Base-by-base conservation (phyloP, 768 basidiomycete species). In the Collybia sp. region DNA sequence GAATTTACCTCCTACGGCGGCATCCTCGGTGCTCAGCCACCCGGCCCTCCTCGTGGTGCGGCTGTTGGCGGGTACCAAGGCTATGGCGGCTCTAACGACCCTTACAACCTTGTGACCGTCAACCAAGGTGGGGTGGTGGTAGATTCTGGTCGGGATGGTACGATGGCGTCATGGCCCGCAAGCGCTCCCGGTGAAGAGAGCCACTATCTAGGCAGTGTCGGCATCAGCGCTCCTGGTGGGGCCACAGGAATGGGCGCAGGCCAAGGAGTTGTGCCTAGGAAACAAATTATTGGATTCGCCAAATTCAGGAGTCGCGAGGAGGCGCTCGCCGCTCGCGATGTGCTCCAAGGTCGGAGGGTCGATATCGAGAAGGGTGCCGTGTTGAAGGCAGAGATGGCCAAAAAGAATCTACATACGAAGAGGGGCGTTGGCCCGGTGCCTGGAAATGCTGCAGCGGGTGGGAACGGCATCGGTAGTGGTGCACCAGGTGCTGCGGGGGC, bases 371-470 rank as follows among this genome's bases (percentile, higher is more conserved):
- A 92, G 57, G 93, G 93, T 12, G 83, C 90, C 1, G 85, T 93
- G 2, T 65, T 99, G 33, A 98, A 97, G 65, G 96, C 95, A 16
- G 96, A 98, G 68, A 97, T 99, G 94, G 96, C 96, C 15, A 98
- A 98, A 81, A 99, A 99, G 79, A 98, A 99, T 59, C 66, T 99
- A 33, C 95, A 99, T 59, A 95, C 93, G 15, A 96, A 95, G 70
- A 75, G 91, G 33, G 88, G 88, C 2, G 83, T 92, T 17, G 89
- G 89, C n/a, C 80, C 81, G 5, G 71, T 81, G 15, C 69, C 70
- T 31, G 69, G 66, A 10, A 48, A 53, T 15, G 31, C 51, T 10
- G 12, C 52, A 10, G 55, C 53, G 8, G 50, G 46, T 17, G 45
- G 53, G 6, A 45, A 45, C n/a, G 42, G 42, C n/a, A 47, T 61